Evolutionary conservation across 1,139 yeast genomes (phyloP).

Genomic region (Yamadazyma atmosphaerica): DNA sequence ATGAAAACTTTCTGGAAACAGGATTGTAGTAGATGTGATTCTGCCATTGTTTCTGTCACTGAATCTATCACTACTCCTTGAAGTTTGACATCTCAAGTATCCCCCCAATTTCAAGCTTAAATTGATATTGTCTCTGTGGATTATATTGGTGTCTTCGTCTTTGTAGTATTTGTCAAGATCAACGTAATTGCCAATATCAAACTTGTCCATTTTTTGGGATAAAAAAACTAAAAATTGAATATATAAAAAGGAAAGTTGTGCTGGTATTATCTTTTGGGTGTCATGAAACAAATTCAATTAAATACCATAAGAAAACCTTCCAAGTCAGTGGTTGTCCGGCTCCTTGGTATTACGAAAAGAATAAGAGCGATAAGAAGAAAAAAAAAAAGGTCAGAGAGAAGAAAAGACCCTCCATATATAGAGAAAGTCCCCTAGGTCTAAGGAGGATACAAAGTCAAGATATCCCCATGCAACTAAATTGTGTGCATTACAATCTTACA

Average conservation of each 20-base stretch:
- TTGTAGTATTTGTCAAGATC: conserved; percentile 7
- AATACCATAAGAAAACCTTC: too few relatives aligned
- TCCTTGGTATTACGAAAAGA: too few relatives aligned
- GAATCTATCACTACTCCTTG: background rate
- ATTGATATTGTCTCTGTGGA: conserved; percentile 15
- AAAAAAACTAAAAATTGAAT: background rate
- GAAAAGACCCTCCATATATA: background rate
- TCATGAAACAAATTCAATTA: too few relatives aligned
- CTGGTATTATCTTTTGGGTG: too few relatives aligned
- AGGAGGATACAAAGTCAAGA: too few relatives aligned
- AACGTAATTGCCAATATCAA: background rate
- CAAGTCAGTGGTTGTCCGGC: too few relatives aligned
- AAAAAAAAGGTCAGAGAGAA: too few relatives aligned
- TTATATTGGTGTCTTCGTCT: conserved; percentile 17
- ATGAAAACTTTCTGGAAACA: background rate
- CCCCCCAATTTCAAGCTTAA: conserved; percentile 16
- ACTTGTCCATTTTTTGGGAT: background rate
- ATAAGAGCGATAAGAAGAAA: too few relatives aligned
- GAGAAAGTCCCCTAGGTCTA: background rate
- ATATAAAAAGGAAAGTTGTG: background rate
- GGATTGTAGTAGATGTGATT: background rate
- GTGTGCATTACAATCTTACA: too few relatives aligned
- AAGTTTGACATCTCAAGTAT: conserved; percentile 8
- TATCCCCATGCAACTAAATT: background rate
- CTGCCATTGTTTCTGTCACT: background rate